Evolutionary conservation across 2,329 filamentous ascomycete genomes (phyloP).

Genomic region (Cordyceps fumosorosea): DNA sequence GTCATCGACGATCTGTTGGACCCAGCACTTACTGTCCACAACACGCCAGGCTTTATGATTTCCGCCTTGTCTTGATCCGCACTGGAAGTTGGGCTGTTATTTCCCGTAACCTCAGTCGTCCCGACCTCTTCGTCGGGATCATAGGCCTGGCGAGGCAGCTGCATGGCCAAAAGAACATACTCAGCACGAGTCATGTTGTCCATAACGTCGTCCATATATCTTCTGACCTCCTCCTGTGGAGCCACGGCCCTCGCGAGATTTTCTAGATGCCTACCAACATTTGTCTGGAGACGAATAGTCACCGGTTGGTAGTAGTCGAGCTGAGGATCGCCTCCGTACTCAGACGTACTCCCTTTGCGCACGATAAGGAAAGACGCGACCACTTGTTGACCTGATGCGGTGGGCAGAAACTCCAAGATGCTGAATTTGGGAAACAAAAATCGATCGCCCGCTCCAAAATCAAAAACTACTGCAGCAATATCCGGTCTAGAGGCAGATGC

Average conservation of each 20-base stretch:
- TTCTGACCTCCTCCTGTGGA: slow-evolving; percentile 53
- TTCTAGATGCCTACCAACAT: slow-evolving; percentile 51
- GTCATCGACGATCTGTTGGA: slow-evolving; percentile 11
- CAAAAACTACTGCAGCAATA: slow-evolving; percentile 60
- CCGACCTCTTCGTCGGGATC: slow-evolving; percentile 26
- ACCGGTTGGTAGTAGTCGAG: slow-evolving; percentile 74
- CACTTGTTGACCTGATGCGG: slow-evolving; percentile 48
- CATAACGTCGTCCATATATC: slow-evolving; percentile 67
- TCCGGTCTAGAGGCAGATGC: slow-evolving; percentile 49
- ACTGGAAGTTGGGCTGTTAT: slow-evolving; percentile 25
- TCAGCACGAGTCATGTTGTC: slow-evolving; percentile 61
- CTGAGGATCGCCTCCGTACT: slow-evolving; percentile 55
- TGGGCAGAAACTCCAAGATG: slow-evolving; percentile 60
- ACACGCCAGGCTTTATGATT: slow-evolving; percentile 22
- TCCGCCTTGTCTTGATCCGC: slow-evolving; percentile 21
- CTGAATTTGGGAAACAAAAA: slow-evolving; percentile 75
- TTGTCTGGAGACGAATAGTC: slow-evolving; percentile 52
- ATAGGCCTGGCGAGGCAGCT: slow-evolving; percentile 42
- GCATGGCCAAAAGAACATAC: slow-evolving; percentile 61
- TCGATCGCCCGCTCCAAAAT: slow-evolving; percentile 67
- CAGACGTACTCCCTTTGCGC: slow-evolving; percentile 61
- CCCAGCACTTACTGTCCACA: slow-evolving; percentile 26
- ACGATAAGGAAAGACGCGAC: slow-evolving; percentile 74
- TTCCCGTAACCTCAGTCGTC: slow-evolving; percentile 25
- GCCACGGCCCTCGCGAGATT: slow-evolving; percentile 55